Evolutionary conservation across 1,284 basidiomycete species (phyloP).

Genomic region (Coriolopsis trogii): DNA sequence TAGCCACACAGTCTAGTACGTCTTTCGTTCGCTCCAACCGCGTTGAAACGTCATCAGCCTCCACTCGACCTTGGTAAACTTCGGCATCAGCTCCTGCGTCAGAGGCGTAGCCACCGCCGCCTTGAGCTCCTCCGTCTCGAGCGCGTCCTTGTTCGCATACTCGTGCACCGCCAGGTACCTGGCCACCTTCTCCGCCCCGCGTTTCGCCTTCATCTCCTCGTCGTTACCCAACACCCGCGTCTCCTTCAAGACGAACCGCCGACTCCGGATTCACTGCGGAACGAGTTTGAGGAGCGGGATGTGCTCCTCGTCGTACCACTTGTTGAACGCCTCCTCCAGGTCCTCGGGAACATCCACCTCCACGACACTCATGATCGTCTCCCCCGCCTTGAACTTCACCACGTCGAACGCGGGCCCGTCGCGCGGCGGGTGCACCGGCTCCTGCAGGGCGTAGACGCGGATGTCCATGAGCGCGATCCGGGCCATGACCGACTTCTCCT

Average conservation of each 20-base stretch:
- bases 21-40: too few species aligned
- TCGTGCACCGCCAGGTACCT: slow-evolving; percentile 40
- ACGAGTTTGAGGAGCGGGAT: slow-evolving; percentile 34
- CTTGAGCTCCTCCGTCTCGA: slow-evolving; percentile 31
- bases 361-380: slow-evolving; percentile 38
- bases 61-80: not conserved
- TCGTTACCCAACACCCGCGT: slow-evolving; percentile 8
- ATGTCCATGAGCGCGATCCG: slow-evolving; percentile 49
- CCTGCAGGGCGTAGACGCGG: slow-evolving; percentile 47
- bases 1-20: too few species aligned
- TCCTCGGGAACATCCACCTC: slow-evolving; percentile 36
- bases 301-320: slow-evolving; percentile 42
- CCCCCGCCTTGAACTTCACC: slow-evolving; percentile 25
- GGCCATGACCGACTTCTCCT: slow-evolving; percentile 51
- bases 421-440: slow-evolving; percentile 28
- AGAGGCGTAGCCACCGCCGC: slow-evolving; percentile 34
- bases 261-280: slow-evolving; percentile 39
- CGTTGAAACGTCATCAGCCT: slow-evolving; percentile 4
- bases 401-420: not conserved
- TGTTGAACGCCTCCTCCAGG: slow-evolving; percentile 43
- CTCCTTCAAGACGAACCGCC: slow-evolving; percentile 37
- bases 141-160: slow-evolving; percentile 26
- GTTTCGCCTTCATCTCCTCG: not conserved
- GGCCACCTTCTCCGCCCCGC: slow-evolving; percentile 21
- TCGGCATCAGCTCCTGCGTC: slow-evolving; percentile 29